Percentiles rank a stretch among this genome's conserved stretches.
Conservation (phyloP, 2,329 filamentous ascomycete genomes). For the Coccinonectria pachysandricola region DNA sequence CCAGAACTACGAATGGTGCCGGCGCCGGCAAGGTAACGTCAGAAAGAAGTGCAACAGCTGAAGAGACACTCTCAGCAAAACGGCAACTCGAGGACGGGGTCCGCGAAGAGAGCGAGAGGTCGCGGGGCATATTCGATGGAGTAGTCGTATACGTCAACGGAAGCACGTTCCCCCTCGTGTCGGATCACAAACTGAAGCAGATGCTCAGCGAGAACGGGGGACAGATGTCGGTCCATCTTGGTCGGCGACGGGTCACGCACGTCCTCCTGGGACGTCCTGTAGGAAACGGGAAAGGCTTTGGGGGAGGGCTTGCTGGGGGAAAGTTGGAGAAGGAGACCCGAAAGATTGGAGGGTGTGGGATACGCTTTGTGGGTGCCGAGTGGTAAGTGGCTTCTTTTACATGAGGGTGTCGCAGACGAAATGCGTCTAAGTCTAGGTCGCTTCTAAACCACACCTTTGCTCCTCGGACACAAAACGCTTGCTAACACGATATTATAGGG, state of each 20-base stretch:
- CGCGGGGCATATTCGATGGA: slow-evolving; percentile 51
- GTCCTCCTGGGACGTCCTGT: slow-evolving; percentile 64
- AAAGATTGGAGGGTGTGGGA: slow-evolving; percentile 52
- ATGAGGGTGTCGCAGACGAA: no score
- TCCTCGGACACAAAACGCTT: no score
- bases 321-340: slow-evolving; percentile 78
- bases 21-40: not conserved
- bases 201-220: slow-evolving; percentile 68
- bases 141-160: slow-evolving; percentile 80
- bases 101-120: slow-evolving; percentile 24
- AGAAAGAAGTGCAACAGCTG: slow-evolving; percentile 6
- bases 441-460: no score
- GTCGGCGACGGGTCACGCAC: slow-evolving; percentile 68
- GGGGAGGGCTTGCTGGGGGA: slow-evolving; percentile 63
- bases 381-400: slow-evolving; percentile 54
- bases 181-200: slow-evolving; percentile 77
- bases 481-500: no score
- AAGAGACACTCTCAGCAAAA: slow-evolving; percentile 16
- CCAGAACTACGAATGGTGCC: not conserved
- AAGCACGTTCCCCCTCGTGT: slow-evolving; percentile 69
- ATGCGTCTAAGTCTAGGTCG: no score
- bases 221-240: slow-evolving; percentile 57
- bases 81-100: slow-evolving; percentile 40
- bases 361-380: slow-evolving; percentile 73
- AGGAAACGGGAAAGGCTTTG: slow-evolving; percentile 39